Conservation (phyloP, 805 yeast genomes). For the Candida nonsorbophila region DNA sequence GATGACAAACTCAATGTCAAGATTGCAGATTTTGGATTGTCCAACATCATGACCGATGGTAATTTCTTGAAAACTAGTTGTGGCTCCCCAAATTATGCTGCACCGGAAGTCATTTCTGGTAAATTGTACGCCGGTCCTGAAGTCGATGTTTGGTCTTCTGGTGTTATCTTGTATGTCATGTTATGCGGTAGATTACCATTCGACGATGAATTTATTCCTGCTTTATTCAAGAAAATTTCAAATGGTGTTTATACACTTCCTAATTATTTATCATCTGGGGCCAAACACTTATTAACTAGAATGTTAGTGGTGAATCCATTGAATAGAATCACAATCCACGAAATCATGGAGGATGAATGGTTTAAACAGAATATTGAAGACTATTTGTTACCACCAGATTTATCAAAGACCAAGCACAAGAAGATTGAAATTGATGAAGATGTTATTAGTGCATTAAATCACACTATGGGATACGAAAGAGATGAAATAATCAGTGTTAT, state of each 20-base stretch:
- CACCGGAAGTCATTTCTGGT: conserved; percentile 95
- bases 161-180: conserved; percentile 93
- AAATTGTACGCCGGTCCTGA: conserved; percentile 96
- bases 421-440: conserved; percentile 62
- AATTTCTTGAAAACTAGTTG: conserved; percentile 91
- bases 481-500: conserved; percentile 78
- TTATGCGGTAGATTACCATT: conserved; percentile 92
- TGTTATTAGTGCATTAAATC: conserved; percentile 66
- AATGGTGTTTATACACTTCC: conserved; percentile 93
- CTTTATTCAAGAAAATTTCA: conserved; percentile 84
- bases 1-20: conserved; percentile 90
- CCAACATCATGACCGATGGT: conserved; percentile 97
- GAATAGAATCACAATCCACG: conserved; percentile 88
- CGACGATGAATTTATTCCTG: conserved; percentile 95
- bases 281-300: conserved; percentile 72
- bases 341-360: conserved; percentile 93
- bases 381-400: conserved; percentile 62
- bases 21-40: conserved; percentile 93
- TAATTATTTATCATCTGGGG: conserved; percentile 78
- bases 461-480: conserved; percentile 84
- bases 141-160: conserved; percentile 97
- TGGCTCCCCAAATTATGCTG: conserved; percentile 96
- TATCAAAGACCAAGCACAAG: conserved; percentile 26
- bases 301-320: conserved; percentile 95
- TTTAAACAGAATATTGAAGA: conserved; percentile 76